These are phyloP conservation scores for Daedaleopsis sinensis DNA, from an alignment of 768 basidiomycete genomes.

Conservation along the genomic window DNA sequence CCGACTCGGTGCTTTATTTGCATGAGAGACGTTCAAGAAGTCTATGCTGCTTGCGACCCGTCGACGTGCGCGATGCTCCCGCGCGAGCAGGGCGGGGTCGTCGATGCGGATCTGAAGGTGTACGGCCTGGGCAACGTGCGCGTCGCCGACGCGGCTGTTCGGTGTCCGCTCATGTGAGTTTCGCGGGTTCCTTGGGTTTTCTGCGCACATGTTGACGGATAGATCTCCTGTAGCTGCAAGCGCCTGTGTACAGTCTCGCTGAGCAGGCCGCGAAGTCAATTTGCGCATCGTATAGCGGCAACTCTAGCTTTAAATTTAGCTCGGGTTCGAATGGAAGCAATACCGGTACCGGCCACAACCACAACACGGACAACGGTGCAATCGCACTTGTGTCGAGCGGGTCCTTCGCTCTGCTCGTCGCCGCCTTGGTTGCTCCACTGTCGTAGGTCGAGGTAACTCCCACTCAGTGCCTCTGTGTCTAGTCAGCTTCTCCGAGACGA, in stretches of 20 bases:
- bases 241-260: conserved; percentile 46
- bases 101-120: conserved; percentile 56
- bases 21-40: no score
- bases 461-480: no score
- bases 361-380: background rate
- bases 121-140: conserved; percentile 61
- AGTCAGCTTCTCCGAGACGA: no score
- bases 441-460: background rate
- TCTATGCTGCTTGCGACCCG: conserved; percentile 57
- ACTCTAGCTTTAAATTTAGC: background rate
- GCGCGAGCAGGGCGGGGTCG: conserved; percentile 54
- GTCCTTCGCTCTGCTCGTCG: background rate
- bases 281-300: conserved; percentile 41
- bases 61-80: conserved; percentile 64
- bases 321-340: background rate
- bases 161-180: conserved; percentile 49
- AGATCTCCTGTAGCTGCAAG: conserved; percentile 22
- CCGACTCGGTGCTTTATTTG: no score
- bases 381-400: background rate
- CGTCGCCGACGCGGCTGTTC: conserved; percentile 59
- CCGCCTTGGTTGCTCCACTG: background rate
- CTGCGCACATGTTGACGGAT: background rate
- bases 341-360: background rate
- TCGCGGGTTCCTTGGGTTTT: background rate
- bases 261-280: conserved; percentile 51